A percentile compares a stretch with the other conserved stretches of the same genome.
Conservation (phyloP, 176 grass and related monocot genomes). For the Triticum urartu region DNA sequence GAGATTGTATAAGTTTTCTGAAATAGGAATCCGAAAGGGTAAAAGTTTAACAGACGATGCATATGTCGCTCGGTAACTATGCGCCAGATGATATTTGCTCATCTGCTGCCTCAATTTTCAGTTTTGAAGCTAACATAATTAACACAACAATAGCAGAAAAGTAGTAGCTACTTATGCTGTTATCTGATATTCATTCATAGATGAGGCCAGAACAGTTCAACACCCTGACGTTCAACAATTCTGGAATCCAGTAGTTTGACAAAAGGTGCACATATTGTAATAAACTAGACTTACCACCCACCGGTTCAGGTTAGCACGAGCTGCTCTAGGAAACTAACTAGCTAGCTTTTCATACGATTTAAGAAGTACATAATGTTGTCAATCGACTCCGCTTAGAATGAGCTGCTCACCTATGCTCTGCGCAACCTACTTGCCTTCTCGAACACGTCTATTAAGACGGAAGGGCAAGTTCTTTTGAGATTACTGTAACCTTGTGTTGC, state of each 20-base stretch:
- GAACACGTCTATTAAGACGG: constrained; percentile 12
- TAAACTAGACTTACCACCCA: neutral
- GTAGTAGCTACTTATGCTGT: neutral
- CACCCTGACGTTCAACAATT: neutral
- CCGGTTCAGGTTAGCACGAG: neutral
- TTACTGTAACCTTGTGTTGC: neutral
- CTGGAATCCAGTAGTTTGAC: neutral
- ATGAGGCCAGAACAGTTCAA: neutral
- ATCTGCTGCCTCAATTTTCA: neutral
- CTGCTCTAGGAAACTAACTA: neutral
- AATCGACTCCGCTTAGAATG: neutral
- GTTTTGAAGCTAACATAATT: neutral
- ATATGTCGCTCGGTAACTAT: neutral
- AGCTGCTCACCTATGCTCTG: neutral
- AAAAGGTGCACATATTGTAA: neutral
- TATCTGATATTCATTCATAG: neutral
- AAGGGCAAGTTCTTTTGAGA: constrained; percentile 39
- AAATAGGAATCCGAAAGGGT: neutral
- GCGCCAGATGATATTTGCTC: neutral
- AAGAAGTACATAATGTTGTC: neutral
- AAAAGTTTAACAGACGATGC: neutral
- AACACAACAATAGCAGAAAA: neutral
- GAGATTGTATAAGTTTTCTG: neutral
- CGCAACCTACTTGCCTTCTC: neutral
- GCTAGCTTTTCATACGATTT: neutral